These are phyloP conservation scores for Begonia peltatifolia DNA, from an alignment of 306 rosid species.

Conservation along the genomic window DNA sequence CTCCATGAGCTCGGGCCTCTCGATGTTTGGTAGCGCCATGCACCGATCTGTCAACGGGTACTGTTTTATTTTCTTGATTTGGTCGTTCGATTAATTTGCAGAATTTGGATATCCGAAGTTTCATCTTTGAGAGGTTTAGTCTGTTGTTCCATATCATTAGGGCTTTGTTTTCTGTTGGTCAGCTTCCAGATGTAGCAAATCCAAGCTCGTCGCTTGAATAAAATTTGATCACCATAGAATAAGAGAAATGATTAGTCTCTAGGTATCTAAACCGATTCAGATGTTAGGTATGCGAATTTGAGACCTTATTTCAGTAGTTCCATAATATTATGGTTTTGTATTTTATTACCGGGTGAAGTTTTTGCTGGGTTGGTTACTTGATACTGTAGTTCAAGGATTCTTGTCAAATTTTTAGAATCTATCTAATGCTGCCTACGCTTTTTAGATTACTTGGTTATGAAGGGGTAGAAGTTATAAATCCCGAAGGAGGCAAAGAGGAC, in stretches of 20 bases:
- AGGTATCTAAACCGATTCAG: too few relatives aligned
- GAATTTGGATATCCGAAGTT: not conserved
- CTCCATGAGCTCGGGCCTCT: conserved; percentile 48
- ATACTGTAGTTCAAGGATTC: not conserved
- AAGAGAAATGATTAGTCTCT: too few relatives aligned
- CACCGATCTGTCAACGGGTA: conserved; percentile 82
- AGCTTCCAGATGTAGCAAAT: too few relatives aligned
- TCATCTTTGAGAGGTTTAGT: not conserved
- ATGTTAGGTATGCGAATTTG: too few relatives aligned
- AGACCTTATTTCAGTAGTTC: too few relatives aligned
- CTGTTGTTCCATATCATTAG: not conserved
- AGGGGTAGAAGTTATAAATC: conserved; percentile 80
- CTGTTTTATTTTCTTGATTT: not conserved
- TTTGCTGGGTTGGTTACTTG: not conserved
- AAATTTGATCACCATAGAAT: too few relatives aligned
- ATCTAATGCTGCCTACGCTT: not conserved
- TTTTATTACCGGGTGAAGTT: too few relatives aligned
- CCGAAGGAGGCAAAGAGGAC: conserved; percentile 75
- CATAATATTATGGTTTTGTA: too few relatives aligned
- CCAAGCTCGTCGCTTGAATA: too few relatives aligned
- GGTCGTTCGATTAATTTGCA: not conserved
- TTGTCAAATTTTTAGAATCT: too few relatives aligned
- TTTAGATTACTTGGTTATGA: conserved; percentile 56
- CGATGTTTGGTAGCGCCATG: conserved; percentile 58
- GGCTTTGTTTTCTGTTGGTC: too few relatives aligned